Percentiles rank a stretch among this genome's conserved stretches.
phyloP scores from a whole-genome alignment of 306 rosid genomes.

The Chamaecrista fasciculata region DNA sequence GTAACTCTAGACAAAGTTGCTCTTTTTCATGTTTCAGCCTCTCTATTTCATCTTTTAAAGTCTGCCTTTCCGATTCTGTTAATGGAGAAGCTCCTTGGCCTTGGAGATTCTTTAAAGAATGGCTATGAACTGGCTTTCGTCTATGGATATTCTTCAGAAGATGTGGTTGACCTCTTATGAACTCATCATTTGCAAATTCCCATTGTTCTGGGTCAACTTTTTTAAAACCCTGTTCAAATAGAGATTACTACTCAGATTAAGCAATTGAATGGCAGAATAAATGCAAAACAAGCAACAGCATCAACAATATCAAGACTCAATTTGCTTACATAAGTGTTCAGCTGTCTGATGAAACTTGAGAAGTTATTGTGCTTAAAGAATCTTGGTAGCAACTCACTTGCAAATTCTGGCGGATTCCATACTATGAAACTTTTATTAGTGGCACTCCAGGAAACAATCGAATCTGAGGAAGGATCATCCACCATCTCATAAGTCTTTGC shows the following conservation, averaged over 20 bases:
- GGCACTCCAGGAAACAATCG: constrained; percentile 74
- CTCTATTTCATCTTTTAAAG: constrained; percentile 53
- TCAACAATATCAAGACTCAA: constrained; percentile 15
- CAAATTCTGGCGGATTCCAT: constrained; percentile 68
- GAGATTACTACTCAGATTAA: constrained; percentile 13
- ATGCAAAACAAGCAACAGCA: not conserved
- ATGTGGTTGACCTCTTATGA: constrained; percentile 71
- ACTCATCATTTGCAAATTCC: constrained; percentile 84
- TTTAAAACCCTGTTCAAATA: constrained; percentile 67
- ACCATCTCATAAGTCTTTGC: constrained; percentile 85
- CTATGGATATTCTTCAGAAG: constrained; percentile 76
- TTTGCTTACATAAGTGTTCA: constrained; percentile 82
- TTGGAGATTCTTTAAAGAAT: constrained; percentile 62
- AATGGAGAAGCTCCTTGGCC: constrained; percentile 47
- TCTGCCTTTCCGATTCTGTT: constrained; percentile 53
- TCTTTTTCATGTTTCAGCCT: constrained; percentile 54
- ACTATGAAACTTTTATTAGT: constrained; percentile 67
- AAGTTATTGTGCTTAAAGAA: constrained; percentile 89
- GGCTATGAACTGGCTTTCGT: constrained; percentile 87
- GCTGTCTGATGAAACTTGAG: constrained; percentile 91
- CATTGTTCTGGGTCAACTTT: constrained; percentile 81
- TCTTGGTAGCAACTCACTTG: constrained; percentile 60
- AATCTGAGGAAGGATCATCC: constrained; percentile 60
- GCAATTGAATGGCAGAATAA: constrained; percentile 4
- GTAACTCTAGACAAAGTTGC: constrained; percentile 45